phyloP scores from a whole-genome alignment of 2,329 filamentous ascomycete genomes.

The Piedraia hortae region DNA sequence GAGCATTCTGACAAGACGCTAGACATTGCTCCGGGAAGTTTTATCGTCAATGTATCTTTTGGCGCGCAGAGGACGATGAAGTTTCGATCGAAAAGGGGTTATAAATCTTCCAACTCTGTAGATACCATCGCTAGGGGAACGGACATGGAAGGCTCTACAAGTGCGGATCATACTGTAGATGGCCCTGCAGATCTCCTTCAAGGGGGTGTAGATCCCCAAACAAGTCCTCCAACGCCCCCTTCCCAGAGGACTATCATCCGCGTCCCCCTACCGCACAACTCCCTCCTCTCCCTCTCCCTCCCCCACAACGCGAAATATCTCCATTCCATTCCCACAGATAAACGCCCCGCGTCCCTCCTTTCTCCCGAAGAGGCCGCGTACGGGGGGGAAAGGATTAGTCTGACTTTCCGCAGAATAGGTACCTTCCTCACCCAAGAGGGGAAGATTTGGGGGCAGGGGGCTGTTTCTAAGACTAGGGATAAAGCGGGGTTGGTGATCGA shows the following conservation, averaged over 20 bases:
- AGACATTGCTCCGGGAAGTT: constrained; percentile 56
- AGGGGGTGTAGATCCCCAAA: background rate
- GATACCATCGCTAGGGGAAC: no score
- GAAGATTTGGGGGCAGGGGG: constrained; percentile 79
- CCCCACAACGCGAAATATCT: constrained; percentile 66
- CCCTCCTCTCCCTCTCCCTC: constrained; percentile 57
- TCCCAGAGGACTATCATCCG: constrained; percentile 17
- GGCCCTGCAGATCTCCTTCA: no score
- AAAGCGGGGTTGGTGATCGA: constrained; percentile 38
- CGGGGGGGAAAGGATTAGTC: constrained; percentile 52
- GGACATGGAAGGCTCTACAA: background rate
- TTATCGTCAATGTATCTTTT: constrained; percentile 80
- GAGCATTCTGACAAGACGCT: constrained; percentile 95
- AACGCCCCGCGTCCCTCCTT: constrained; percentile 41
- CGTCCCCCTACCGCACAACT: constrained; percentile 60
- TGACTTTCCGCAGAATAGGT: constrained; percentile 73
- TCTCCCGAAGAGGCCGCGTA: constrained; percentile 41
- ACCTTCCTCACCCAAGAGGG: constrained; percentile 48
- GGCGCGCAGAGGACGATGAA: constrained; percentile 78
- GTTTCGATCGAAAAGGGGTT: constrained; percentile 50
- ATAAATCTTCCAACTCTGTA: background rate
- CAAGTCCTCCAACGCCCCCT: background rate
- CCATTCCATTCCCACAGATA: constrained; percentile 77
- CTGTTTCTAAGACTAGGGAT: constrained; percentile 34
- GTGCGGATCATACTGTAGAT: no score